Evolutionary conservation across 1,284 basidiomycete genomes (phyloP).

Genomic region (Trichosporon inkin): DNA sequence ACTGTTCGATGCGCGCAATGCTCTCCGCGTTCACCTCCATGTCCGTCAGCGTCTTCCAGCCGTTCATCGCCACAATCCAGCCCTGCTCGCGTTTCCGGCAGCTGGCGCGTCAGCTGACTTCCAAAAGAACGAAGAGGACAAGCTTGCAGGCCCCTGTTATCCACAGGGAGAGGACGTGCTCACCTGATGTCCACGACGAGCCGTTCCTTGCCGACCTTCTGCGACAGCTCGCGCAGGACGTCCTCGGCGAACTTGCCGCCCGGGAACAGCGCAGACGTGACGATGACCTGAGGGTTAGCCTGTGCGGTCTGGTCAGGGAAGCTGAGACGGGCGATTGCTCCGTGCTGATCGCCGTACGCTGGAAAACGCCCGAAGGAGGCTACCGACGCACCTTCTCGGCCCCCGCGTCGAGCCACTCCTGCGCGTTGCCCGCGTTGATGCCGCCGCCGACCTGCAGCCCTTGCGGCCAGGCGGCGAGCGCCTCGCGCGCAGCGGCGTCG

Average conservation of each 20-base stretch:
- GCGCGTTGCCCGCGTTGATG: constrained; percentile 75
- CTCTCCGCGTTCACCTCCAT: constrained; percentile 68
- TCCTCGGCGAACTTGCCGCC: constrained; percentile 69
- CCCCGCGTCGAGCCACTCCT: constrained; percentile 78
- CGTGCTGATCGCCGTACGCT: too few species aligned
- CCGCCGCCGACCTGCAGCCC: constrained; percentile 92
- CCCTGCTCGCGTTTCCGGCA: constrained; percentile 71
- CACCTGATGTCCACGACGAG: constrained; percentile 95
- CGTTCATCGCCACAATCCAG: constrained; percentile 98
- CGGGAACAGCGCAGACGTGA: constrained; percentile 95
- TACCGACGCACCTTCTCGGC: constrained; percentile 78
- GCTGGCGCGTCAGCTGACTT: constrained; percentile 53
- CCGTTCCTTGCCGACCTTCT: constrained; percentile 72
- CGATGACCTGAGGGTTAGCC: constrained; percentile 68
- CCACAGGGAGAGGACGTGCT: constrained; percentile 16
- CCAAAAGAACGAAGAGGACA: not conserved
- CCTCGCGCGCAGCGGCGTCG: constrained; percentile 77
- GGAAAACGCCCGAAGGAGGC: too few species aligned
- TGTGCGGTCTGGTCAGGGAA: too few species aligned
- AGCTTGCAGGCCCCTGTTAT: too few species aligned
- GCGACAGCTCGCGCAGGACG: constrained; percentile 63
- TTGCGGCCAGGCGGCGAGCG: constrained; percentile 76
- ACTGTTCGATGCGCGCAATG: constrained; percentile 37
- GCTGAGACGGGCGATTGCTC: too few species aligned
- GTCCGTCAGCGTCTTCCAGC: constrained; percentile 95